Percentiles rank a stretch among this genome's conserved stretches.
Conservation (phyloP, 768 basidiomycete genomes). For the Lenzites betulinus region DNA sequence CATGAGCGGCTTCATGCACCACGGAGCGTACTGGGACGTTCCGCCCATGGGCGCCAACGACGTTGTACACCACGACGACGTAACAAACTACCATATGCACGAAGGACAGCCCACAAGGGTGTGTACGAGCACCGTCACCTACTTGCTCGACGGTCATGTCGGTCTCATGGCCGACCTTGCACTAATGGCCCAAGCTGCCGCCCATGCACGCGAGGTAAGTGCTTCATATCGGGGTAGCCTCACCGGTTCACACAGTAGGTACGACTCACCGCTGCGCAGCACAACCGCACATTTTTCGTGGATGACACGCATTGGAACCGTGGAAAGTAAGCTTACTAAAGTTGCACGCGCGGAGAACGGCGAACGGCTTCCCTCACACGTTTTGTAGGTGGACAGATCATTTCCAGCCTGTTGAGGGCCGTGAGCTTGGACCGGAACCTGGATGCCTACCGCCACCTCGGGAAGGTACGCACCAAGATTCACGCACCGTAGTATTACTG, state of each 20-base stretch:
- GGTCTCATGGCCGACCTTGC: conserved; percentile 69
- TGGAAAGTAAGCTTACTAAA: conserved; percentile 53
- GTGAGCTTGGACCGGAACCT: conserved; percentile 65
- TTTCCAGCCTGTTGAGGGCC: conserved; percentile 53
- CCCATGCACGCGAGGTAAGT: conserved; percentile 62
- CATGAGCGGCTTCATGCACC: conserved; percentile 47
- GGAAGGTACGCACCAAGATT: conserved; percentile 45
- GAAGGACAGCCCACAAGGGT: conserved; percentile 27
- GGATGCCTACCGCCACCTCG: conserved; percentile 63
- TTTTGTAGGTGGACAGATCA: conserved; percentile 62
- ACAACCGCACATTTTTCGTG: conserved; percentile 65
- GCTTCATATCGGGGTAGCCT: not conserved
- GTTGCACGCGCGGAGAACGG: not conserved
- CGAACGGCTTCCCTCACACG: not conserved
- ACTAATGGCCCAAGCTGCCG: conserved; percentile 66
- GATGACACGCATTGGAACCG: conserved; percentile 76
- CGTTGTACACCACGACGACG: conserved; percentile 33
- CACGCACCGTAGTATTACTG: too few relatives aligned
- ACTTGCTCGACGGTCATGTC: conserved; percentile 66
- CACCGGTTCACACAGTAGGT: not conserved
- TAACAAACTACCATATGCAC: conserved; percentile 26
- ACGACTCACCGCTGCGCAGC: conserved; percentile 36
- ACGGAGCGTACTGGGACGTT: conserved; percentile 53
- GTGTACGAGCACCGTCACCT: conserved; percentile 69
- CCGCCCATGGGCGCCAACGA: conserved; percentile 32